Evolutionary conservation across 1,139 yeast genomes (phyloP).

Genomic region (Taphrina wiesneri): DNA sequence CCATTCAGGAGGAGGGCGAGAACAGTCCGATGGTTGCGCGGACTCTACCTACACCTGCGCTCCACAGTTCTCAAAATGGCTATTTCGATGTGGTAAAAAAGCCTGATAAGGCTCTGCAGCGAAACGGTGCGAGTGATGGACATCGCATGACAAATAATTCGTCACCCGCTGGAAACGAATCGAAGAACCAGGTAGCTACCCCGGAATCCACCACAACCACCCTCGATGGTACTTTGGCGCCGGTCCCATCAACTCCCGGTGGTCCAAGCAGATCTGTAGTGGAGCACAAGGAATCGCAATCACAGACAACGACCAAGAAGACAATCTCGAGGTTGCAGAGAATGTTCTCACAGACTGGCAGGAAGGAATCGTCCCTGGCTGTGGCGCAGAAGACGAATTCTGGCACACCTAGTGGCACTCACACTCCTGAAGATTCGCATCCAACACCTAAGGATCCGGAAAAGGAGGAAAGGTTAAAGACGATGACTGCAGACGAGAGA

Average conservation of each 20-base stretch:
- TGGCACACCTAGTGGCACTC: slow-evolving; percentile 1
- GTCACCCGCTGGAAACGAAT: background rate
- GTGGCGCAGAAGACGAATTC: slow-evolving; percentile 11
- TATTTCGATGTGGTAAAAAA: slow-evolving; percentile 6
- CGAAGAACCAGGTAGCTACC: background rate
- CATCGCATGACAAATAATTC: background rate
- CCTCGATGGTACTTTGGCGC: background rate
- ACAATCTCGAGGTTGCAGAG: slow-evolving; percentile 36
- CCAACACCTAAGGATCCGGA: slow-evolving; percentile 10
- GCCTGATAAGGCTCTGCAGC: slow-evolving; percentile 1
- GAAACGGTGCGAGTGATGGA: slow-evolving; percentile 4
- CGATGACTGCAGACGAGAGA: slow-evolving; percentile 22
- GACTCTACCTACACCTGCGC: background rate
- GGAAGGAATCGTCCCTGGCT: slow-evolving; percentile 18
- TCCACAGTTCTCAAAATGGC: background rate
- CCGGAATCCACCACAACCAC: slow-evolving; percentile 11
- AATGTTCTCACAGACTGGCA: slow-evolving; percentile 35
- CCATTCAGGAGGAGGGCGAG: slow-evolving; percentile 23
- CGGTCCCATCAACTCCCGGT: slow-evolving; percentile 5
- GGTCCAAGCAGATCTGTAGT: background rate
- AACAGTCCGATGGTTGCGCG: slow-evolving; percentile 3
- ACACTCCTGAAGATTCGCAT: slow-evolving; percentile 14
- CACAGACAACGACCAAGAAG: slow-evolving; percentile 43
- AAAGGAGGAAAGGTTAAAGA: slow-evolving; percentile 17
- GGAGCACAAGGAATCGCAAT: slow-evolving; percentile 9